Evolutionary conservation across 83 land plant species (phyloP).

Genomic region (Larix sibirica): DNA sequence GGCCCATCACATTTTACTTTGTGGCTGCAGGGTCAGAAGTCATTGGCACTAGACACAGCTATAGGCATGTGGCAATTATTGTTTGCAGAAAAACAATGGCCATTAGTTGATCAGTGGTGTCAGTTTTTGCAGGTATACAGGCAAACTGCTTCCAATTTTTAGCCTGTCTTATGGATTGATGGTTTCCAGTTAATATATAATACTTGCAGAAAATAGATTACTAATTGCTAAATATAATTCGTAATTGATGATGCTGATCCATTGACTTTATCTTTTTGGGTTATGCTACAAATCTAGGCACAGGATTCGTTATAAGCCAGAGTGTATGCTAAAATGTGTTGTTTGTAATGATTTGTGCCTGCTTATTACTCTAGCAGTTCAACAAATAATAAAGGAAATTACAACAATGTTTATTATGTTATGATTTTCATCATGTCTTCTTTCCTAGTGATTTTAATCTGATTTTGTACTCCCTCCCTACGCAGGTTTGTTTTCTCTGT

Average conservation of each 20-base stretch:
- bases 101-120: constrained; percentile 93
- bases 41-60: constrained; percentile 96
- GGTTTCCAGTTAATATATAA: too few relatives aligned
- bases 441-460: background rate
- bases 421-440: background rate
- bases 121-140: constrained; percentile 84
- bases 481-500: background rate
- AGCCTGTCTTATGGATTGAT: too few relatives aligned
- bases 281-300: background rate
- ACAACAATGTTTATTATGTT: too few relatives aligned
- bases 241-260: background rate
- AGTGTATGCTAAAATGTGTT: background rate
- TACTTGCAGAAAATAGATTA: background rate
- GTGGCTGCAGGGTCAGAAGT: constrained; percentile 87
- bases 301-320: background rate
- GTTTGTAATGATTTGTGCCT: background rate
- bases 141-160: background rate
- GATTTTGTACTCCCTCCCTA: background rate
- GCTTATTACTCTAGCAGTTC: background rate
- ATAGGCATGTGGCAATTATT: constrained; percentile 97
- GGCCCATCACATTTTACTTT: background rate
- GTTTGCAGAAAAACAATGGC: constrained; percentile 95
- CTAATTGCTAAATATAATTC: background rate
- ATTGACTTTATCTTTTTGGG: background rate
- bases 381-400: background rate